These are phyloP conservation scores for Zymoseptoria crescenta DNA, from an alignment of 2,329 filamentous ascomycete species.

Conservation along the genomic window DNA sequence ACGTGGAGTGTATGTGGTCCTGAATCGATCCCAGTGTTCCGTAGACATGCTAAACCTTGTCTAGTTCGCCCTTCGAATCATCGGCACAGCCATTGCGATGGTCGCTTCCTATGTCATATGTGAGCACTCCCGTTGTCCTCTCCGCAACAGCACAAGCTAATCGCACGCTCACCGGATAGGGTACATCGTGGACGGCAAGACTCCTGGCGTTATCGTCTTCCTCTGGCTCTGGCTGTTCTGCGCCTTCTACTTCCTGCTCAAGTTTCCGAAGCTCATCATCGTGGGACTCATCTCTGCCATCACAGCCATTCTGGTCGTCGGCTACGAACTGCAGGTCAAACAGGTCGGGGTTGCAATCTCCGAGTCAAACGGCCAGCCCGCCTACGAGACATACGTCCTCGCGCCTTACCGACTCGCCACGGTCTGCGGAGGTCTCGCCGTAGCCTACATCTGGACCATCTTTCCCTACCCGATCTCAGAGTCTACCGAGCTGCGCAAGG, in stretches of 20 bases:
- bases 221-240: slow-evolving; percentile 59
- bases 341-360: slow-evolving; percentile 53
- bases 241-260: slow-evolving; percentile 60
- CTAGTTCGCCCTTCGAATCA: slow-evolving; percentile 51
- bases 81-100: slow-evolving; percentile 58
- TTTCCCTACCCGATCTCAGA: slow-evolving; percentile 68
- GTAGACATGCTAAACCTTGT: neutral
- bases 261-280: slow-evolving; percentile 56
- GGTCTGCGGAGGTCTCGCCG: slow-evolving; percentile 57
- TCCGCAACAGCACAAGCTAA: slow-evolving; percentile 39
- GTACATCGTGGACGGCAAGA: slow-evolving; percentile 60
- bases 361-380: slow-evolving; percentile 56
- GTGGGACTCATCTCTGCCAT: slow-evolving; percentile 58
- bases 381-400: slow-evolving; percentile 60
- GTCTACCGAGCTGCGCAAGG: slow-evolving; percentile 59
- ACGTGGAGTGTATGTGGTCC: slow-evolving; percentile 50
- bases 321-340: slow-evolving; percentile 57
- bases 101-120: slow-evolving; percentile 57
- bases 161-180: slow-evolving; percentile 41
- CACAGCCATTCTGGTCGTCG: slow-evolving; percentile 40
- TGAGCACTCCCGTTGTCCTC: slow-evolving; percentile 49
- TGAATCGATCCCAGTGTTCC: neutral
- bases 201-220: slow-evolving; percentile 59
- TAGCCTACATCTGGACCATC: slow-evolving; percentile 70
- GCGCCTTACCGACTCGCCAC: slow-evolving; percentile 64